Base-by-base conservation (phyloP, 1,139 yeast genomes). In the Candida freyschussii region DNA sequence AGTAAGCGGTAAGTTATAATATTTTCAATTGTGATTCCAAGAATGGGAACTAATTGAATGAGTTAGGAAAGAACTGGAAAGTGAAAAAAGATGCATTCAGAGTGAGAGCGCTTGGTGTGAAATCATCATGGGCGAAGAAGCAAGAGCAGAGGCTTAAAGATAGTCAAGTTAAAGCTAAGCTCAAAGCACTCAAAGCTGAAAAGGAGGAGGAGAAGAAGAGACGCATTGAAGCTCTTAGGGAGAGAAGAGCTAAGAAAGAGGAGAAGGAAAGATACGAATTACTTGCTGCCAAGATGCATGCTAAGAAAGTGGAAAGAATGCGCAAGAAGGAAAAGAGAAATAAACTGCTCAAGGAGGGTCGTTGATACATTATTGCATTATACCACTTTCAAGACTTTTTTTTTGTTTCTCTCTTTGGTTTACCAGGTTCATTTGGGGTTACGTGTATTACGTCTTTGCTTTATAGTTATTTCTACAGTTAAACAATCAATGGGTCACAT, bases 311-410 rank as follows among this genome's bases (percentile, higher is more conserved):
- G 25, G 93, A 82, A 40, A 75, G 94, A 60, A 58, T 81, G 62
- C 78, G 79, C 62, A 78, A 79, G 66, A 78, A 76, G 57, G 93
- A 82, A 56, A 82, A 81, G 76, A 75, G 91, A 63, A 82, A 81
- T 59, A 82, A 82, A 59, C 63, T 81, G 45, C 72, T 82, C 56
- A 80, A 76, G 54, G 91, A 82, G 27, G 52, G 52, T 47, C 78
- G 78, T 59, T 71, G 52, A 58, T n/a, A n/a, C n/a, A n/a, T n/a
- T n/a, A n/a, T n/a, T n/a, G n/a, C n/a, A n/a, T n/a, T n/a, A n/a
- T n/a, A n/a, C n/a, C n/a, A n/a, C n/a, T n/a, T n/a, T n/a, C n/a
- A n/a, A n/a, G n/a, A n/a, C n/a, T n/a, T n/a, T n/a, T n/a, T 8
- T 18, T 18, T 11, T 11, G 21, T 8, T 18, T 18, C 10, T 18